phyloP scores from a whole-genome alignment of 208 protist genomes.

The Leishmania turanica region DNA sequence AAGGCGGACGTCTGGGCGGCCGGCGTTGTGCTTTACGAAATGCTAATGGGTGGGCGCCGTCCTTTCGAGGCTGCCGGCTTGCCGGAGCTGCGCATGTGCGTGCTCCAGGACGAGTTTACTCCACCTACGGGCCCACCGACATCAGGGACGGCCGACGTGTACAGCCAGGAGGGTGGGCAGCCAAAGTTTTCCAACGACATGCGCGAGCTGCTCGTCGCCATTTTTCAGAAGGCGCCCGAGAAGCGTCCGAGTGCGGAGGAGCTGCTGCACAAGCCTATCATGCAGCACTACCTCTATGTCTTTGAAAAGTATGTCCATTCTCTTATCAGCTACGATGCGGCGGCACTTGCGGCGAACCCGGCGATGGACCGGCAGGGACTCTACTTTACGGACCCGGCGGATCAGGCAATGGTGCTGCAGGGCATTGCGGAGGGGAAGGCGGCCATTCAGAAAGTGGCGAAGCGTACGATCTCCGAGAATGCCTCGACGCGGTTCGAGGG shows the following conservation, averaged over 20 bases:
- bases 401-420: slow-evolving; percentile 46
- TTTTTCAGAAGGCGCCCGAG: slow-evolving; percentile 68
- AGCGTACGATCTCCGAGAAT: slow-evolving; percentile 46
- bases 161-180: slow-evolving; percentile 2
- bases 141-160: slow-evolving; percentile 14
- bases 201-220: slow-evolving; percentile 64
- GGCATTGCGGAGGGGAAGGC: slow-evolving; percentile 70
- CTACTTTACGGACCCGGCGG: slow-evolving; percentile 47
- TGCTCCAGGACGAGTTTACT: slow-evolving; percentile 55
- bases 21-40: slow-evolving; percentile 85
- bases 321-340: slow-evolving; percentile 48
- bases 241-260: slow-evolving; percentile 73
- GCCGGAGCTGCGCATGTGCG: slow-evolving; percentile 56
- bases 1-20: slow-evolving; percentile 89
- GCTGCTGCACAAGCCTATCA: slow-evolving; percentile 71
- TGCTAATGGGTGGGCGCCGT: slow-evolving; percentile 73
- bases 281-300: slow-evolving; percentile 81
- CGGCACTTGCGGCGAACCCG: slow-evolving; percentile 35
- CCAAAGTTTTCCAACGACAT: slow-evolving; percentile 67
- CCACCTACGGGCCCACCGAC: slow-evolving; percentile 46
- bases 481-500: slow-evolving; percentile 59
- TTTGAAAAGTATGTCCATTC: slow-evolving; percentile 73
- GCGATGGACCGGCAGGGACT: slow-evolving; percentile 35
- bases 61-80: slow-evolving; percentile 75
- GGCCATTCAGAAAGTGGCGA: slow-evolving; percentile 45